Evolutionary conservation across 2,329 filamentous ascomycete genomes (phyloP).

Genomic region (Graphium sp.): DNA sequence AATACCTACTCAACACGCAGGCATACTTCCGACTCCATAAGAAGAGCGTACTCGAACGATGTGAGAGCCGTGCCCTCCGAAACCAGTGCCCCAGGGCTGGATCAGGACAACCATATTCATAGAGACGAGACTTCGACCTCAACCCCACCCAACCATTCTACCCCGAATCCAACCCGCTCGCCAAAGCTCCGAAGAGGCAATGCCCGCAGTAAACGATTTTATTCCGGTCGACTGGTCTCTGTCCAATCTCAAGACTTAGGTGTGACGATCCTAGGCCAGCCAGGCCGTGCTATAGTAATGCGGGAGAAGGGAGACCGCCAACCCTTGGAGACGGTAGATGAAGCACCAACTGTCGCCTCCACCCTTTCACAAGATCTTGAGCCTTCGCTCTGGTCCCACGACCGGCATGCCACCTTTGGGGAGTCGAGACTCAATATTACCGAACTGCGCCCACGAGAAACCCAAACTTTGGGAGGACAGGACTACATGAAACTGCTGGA

Average conservation of each 20-base stretch:
- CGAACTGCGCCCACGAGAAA: slow-evolving; percentile 24
- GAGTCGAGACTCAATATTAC: slow-evolving; percentile 28
- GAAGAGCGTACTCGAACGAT: too few species aligned
- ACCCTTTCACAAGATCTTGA: slow-evolving; percentile 13
- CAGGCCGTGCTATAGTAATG: slow-evolving; percentile 29
- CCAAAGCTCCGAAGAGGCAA: too few species aligned
- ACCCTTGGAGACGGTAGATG: slow-evolving; percentile 3
- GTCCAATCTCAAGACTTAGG: slow-evolving; percentile 8
- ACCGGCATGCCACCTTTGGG: slow-evolving; percentile 10
- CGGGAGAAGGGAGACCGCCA: slow-evolving; percentile 11
- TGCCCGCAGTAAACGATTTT: too few species aligned
- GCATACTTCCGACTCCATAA: too few species aligned
- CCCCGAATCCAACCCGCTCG: too few species aligned
- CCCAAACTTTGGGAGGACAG: slow-evolving; percentile 16
- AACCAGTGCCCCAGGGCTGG: too few species aligned
- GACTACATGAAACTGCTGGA: slow-evolving; percentile 23
- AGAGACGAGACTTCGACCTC: too few species aligned
- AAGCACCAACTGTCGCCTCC: slow-evolving; percentile 3
- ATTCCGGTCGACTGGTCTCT: slow-evolving; percentile 3
- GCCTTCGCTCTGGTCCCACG: slow-evolving; percentile 12
- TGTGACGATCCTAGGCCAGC: slow-evolving; percentile 16
- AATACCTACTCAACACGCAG: too few species aligned
- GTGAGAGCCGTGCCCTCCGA: too few species aligned
- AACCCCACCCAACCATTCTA: too few species aligned
- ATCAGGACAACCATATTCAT: too few species aligned